Evolutionary conservation across 495 filamentous ascomycete genomes (phyloP).

Genomic region (Achaetomiella virescens): DNA sequence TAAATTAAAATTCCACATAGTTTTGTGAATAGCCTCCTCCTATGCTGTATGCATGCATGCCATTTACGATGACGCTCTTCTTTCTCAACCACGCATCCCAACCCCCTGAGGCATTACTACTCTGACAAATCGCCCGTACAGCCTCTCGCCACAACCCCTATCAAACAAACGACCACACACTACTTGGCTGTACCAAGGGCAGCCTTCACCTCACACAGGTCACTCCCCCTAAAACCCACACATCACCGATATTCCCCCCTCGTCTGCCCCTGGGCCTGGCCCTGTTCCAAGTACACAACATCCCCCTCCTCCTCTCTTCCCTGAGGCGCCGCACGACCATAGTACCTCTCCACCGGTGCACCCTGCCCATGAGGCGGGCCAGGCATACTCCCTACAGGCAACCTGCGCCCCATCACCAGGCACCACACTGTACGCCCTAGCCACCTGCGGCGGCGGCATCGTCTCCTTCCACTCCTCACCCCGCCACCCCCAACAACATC

Average conservation of each 20-base stretch:
- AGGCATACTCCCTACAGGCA: slow-evolving; percentile 31
- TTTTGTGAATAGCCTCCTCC: too few relatives aligned
- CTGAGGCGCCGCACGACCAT: slow-evolving; percentile 14
- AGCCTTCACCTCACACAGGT: too few relatives aligned
- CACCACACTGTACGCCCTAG: slow-evolving; percentile 41
- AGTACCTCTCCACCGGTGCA: slow-evolving; percentile 26
- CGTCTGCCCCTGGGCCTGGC: slow-evolving; percentile 11
- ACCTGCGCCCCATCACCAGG: slow-evolving; percentile 27
- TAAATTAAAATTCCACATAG: too few relatives aligned
- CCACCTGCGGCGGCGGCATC: slow-evolving; percentile 22
- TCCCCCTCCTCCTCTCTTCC: slow-evolving; percentile 34
- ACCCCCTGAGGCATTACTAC: too few relatives aligned
- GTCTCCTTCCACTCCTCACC: slow-evolving; percentile 29
- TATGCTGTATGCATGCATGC: too few relatives aligned
- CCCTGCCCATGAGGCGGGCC: slow-evolving; percentile 15
- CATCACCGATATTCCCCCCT: slow-evolving; percentile 31
- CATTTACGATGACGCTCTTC: too few relatives aligned
- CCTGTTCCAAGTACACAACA: slow-evolving; percentile 41
- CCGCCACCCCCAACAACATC: slow-evolving; percentile 33
- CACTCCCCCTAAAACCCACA: too few relatives aligned
- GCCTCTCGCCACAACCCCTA: too few relatives aligned
- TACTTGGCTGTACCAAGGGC: too few relatives aligned
- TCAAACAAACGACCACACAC: too few relatives aligned
- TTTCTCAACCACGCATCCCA: too few relatives aligned
- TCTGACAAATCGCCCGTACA: too few relatives aligned